These are phyloP conservation scores for Saccharomycopsis capsularis DNA, from an alignment of 805 yeast species.

Conservation along the genomic window DNA sequence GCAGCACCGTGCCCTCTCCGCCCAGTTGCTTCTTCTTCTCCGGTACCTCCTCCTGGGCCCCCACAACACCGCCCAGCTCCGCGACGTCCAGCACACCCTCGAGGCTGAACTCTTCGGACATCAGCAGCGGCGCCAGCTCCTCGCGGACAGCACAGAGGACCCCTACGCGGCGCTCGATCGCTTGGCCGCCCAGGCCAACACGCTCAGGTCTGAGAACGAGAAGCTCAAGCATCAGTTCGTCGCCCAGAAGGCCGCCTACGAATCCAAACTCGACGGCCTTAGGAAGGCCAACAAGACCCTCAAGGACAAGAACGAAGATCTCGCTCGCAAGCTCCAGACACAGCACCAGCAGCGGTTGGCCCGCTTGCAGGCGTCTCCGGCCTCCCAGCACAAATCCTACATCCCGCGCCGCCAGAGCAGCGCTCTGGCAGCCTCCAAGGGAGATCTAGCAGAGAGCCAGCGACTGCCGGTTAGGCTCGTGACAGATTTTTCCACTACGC, in stretches of 20 bases:
- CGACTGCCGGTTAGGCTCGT: neutral
- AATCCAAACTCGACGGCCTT: slow-evolving; percentile 11
- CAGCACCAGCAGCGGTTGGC: neutral
- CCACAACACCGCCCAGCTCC: neutral
- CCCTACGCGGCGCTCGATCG: neutral
- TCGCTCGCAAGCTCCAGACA: neutral
- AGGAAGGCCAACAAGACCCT: slow-evolving; percentile 1
- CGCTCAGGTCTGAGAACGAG: slow-evolving; percentile 12
- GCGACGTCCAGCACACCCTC: neutral
- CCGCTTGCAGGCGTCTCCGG: neutral
- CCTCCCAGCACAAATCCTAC: neutral
- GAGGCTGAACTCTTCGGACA: neutral
- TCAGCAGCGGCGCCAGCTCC: neutral
- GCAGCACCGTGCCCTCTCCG: neutral
- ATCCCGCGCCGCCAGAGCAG: neutral
- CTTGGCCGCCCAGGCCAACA: neutral
- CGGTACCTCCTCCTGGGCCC: neutral
- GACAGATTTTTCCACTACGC: slow-evolving; percentile 18
- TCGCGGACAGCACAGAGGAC: neutral
- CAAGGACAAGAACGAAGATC: neutral
- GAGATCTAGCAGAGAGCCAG: too few species aligned
- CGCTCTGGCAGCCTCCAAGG: neutral
- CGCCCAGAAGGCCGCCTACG: slow-evolving; percentile 13
- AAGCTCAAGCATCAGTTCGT: slow-evolving; percentile 14
- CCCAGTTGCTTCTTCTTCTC: neutral